phyloP scores from a whole-genome alignment of 768 basidiomycete species.

The Lentinula aciculospora region DNA sequence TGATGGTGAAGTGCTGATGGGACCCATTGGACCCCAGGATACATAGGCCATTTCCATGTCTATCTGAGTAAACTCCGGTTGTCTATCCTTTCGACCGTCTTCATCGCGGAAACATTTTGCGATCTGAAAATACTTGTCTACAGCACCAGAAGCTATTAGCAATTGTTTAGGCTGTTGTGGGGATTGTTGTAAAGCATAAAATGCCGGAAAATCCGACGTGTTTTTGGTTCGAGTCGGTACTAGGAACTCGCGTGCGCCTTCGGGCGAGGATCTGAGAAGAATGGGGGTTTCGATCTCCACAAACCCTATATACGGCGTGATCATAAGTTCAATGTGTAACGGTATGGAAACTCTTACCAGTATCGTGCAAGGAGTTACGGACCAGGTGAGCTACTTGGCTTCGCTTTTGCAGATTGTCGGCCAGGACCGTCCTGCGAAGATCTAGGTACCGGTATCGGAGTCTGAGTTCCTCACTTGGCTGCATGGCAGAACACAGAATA shows the following conservation, averaged over 20 bases:
- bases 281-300: slow-evolving; percentile 92
- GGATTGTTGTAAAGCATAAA: slow-evolving; percentile 91
- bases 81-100: slow-evolving; percentile 89
- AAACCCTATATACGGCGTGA: slow-evolving; percentile 53
- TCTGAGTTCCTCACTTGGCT: slow-evolving; percentile 86
- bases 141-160: slow-evolving; percentile 80
- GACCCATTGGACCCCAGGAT: slow-evolving; percentile 55
- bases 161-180: slow-evolving; percentile 96
- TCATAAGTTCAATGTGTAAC: slow-evolving; percentile 7
- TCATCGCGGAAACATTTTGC: slow-evolving; percentile 96
- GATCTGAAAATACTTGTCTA: slow-evolving; percentile 91
- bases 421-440: slow-evolving; percentile 68
- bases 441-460: slow-evolving; percentile 86
- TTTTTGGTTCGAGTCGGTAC: slow-evolving; percentile 67
- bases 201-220: slow-evolving; percentile 26
- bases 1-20: slow-evolving; percentile 11
- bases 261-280: slow-evolving; percentile 85
- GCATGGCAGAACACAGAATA: slow-evolving; percentile 11
- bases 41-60: slow-evolving; percentile 97
- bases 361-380: slow-evolving; percentile 64
- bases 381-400: slow-evolving; percentile 78
- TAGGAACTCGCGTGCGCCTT: slow-evolving; percentile 91
- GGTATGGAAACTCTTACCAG: slow-evolving; percentile 42
- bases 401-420: slow-evolving; percentile 76
- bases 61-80: slow-evolving; percentile 96